A percentile compares a stretch with the other conserved stretches of the same genome.
phyloP scores from a whole-genome alignment of 345 rosid genomes.

The Salix arbutifolia region DNA sequence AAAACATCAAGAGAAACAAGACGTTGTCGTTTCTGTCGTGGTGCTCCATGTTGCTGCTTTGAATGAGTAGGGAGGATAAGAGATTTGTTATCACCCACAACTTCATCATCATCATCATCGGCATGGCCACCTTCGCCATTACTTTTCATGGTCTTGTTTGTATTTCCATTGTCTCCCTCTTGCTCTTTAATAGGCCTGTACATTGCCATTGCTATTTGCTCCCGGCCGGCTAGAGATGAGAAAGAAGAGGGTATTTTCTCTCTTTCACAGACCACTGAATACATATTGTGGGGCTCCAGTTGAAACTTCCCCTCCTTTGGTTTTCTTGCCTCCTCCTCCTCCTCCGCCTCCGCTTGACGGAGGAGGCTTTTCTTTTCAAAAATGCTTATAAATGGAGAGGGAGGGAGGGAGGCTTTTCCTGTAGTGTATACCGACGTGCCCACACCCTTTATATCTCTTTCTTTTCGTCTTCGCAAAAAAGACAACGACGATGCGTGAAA shows the following conservation, averaged over 20 bases:
- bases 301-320: background rate
- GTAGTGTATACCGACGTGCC: background rate
- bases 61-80: conserved; percentile 9
- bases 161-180: background rate
- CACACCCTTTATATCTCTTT: too few species aligned
- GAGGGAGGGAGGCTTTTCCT: background rate
- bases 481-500: background rate
- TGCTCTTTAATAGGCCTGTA: conserved; percentile 25
- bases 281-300: background rate
- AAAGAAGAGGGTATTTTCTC: background rate
- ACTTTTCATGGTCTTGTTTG: background rate
- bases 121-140: background rate
- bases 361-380: background rate
- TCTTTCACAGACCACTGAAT: background rate
- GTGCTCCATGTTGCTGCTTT: background rate
- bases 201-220: conserved; percentile 5
- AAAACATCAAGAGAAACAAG: conserved; percentile 68
- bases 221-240: background rate
- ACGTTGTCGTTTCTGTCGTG: conserved; percentile 23
- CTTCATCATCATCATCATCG: background rate
- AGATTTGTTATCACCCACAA: conserved; percentile 11
- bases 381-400: background rate
- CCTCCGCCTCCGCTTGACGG: background rate
- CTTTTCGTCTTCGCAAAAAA: background rate
- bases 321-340: background rate